A percentile compares a stretch with the other conserved stretches of the same genome.
phyloP scores from a whole-genome alignment of 1,284 basidiomycete species.

The Mycena citricolor region DNA sequence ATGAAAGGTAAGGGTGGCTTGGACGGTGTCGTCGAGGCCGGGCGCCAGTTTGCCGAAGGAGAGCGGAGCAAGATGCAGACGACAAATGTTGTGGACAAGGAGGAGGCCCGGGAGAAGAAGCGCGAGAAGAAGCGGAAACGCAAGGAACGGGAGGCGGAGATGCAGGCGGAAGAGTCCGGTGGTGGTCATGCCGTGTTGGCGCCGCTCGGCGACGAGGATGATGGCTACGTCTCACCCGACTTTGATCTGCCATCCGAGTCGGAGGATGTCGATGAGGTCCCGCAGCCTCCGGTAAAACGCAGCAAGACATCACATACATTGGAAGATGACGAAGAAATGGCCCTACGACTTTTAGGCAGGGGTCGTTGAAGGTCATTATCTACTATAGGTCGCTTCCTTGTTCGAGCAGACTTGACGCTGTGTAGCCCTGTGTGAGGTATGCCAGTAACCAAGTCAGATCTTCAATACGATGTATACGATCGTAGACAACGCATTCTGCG shows the following conservation, averaged over 20 bases:
- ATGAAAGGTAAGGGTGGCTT: constrained; percentile 54
- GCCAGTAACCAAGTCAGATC: too few relatives aligned
- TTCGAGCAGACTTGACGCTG: too few relatives aligned
- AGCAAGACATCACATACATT: constrained; percentile 32
- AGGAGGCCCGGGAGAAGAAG: constrained; percentile 85
- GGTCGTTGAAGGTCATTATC: not conserved
- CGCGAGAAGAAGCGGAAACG: constrained; percentile 83
- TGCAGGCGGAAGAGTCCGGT: constrained; percentile 26
- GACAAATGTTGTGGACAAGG: constrained; percentile 76
- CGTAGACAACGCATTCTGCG: too few relatives aligned
- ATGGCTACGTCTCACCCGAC: constrained; percentile 73
- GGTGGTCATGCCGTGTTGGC: constrained; percentile 24
- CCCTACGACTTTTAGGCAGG: constrained; percentile 42
- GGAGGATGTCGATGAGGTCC: constrained; percentile 45
- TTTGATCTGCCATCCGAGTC: constrained; percentile 56
- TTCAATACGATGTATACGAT: too few relatives aligned
- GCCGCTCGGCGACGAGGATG: constrained; percentile 45
- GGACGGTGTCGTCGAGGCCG: constrained; percentile 67
- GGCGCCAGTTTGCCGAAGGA: constrained; percentile 67
- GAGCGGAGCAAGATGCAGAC: constrained; percentile 73
- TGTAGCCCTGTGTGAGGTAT: too few relatives aligned
- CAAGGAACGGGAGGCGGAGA: constrained; percentile 82
- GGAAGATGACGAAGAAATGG: constrained; percentile 55
- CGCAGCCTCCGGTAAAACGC: constrained; percentile 42
- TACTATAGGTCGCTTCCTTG: too few relatives aligned